Evolutionary conservation across 768 basidiomycete species (phyloP).

Genomic region (Coprinellus aureogranulatus): DNA sequence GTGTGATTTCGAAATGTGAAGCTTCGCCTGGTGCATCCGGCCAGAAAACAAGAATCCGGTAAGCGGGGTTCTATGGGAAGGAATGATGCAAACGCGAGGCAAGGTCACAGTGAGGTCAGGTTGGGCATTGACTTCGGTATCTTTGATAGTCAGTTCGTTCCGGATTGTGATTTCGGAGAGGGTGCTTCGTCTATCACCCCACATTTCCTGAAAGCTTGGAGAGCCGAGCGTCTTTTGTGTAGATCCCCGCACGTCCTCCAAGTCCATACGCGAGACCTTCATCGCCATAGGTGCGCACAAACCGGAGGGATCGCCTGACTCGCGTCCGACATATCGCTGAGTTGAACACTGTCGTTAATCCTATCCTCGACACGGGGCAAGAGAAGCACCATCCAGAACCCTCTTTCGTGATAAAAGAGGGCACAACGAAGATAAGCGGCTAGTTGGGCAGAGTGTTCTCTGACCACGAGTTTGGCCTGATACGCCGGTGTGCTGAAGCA

Average conservation of each 20-base stretch:
- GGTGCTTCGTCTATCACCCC: not conserved
- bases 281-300: not conserved
- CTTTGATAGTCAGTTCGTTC: slow-evolving; percentile 1
- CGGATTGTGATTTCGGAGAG: slow-evolving; percentile 2
- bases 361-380: not conserved
- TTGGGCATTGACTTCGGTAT: slow-evolving; percentile 1
- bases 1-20: not conserved
- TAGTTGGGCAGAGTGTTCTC: not conserved
- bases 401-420: slow-evolving; percentile 2
- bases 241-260: not conserved
- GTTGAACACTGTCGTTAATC: not conserved
- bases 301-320: not conserved
- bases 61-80: not conserved
- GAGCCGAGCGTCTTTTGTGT: not conserved
- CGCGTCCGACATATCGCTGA: not conserved
- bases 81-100: slow-evolving; percentile 6
- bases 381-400: not conserved
- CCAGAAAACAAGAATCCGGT: not conserved
- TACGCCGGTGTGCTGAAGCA: not conserved
- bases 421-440: slow-evolving; percentile 3
- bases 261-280: not conserved
- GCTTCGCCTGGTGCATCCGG: not conserved
- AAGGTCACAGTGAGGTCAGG: slow-evolving; percentile 1
- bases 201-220: not conserved
- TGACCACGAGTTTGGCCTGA: not conserved